phyloP scores from a whole-genome alignment of 2,329 filamentous ascomycete species.

The Trichophyton schoenleinii region DNA sequence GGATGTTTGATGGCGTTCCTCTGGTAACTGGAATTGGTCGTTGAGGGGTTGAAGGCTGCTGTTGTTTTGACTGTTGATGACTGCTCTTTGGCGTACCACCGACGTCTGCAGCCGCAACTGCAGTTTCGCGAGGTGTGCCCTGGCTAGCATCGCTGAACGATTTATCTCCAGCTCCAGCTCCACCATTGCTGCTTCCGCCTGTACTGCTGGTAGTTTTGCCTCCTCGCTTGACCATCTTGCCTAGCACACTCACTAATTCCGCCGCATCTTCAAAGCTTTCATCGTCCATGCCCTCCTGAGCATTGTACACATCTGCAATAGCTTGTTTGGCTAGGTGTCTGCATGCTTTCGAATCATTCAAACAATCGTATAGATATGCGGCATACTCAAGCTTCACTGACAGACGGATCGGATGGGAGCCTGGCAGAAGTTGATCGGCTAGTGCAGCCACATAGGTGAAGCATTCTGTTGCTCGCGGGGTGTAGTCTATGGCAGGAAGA shows the following conservation, averaged over 20 bases:
- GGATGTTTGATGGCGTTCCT: not conserved
- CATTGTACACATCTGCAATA: constrained; percentile 82
- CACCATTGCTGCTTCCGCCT: constrained; percentile 22
- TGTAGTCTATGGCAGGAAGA: constrained; percentile 65
- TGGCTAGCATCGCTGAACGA: constrained; percentile 24
- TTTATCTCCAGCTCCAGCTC: constrained; percentile 17
- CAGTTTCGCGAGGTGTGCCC: constrained; percentile 14
- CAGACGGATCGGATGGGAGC: constrained; percentile 77
- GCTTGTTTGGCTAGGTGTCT: constrained; percentile 66
- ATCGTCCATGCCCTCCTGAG: constrained; percentile 84
- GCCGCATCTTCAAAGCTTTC: constrained; percentile 90
- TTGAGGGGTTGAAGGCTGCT: not conserved
- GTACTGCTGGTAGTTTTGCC: constrained; percentile 23
- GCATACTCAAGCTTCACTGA: constrained; percentile 87
- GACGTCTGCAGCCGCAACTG: constrained; percentile 5
- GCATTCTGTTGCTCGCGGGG: constrained; percentile 65
- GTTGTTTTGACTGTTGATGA: constrained; percentile 8
- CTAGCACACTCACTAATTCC: constrained; percentile 71
- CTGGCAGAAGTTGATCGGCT: constrained; percentile 64
- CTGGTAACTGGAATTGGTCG: not conserved
- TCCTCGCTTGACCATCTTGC: constrained; percentile 76
- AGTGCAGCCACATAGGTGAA: constrained; percentile 67
- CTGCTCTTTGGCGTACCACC: constrained; percentile 8
- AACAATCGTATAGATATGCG: constrained; percentile 86
- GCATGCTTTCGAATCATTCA: constrained; percentile 66